Conservation (phyloP, 805 yeast species). For the Ogataea methylovora region DNA sequence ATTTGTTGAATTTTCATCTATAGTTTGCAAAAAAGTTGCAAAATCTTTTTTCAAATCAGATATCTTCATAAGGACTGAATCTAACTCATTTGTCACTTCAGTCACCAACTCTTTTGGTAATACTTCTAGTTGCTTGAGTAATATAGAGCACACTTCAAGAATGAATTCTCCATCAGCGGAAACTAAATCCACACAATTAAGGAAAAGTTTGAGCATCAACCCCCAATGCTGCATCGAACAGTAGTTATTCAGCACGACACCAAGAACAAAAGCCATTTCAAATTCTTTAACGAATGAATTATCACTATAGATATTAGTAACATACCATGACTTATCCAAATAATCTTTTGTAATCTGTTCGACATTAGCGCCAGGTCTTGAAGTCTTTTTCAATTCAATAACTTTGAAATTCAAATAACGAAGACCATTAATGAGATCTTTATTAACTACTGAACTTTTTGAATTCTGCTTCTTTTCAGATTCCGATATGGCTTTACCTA, state of each 20-base stretch:
- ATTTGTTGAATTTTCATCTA: conserved; percentile 6
- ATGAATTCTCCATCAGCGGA: conserved; percentile 20
- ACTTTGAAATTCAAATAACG: conserved; percentile 34
- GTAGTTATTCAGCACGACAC: conserved; percentile 51
- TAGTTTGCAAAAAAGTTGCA: conserved; percentile 6
- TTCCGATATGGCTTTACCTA: conserved; percentile 1
- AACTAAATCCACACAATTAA: conserved; percentile 24
- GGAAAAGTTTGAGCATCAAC: conserved; percentile 1
- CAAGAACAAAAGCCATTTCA: conserved; percentile 41
- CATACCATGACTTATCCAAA: conserved; percentile 56
- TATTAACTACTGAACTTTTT: conserved; percentile 20
- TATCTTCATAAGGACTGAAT: conserved; percentile 5
- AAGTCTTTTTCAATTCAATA: conserved; percentile 32
- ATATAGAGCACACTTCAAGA: too few relatives aligned
- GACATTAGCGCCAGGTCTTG: conserved; percentile 27
- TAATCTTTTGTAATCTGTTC: conserved; percentile 42
- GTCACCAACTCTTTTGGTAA: conserved; percentile 24
- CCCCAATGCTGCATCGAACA: conserved; percentile 61
- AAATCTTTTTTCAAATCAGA: conserved; percentile 5
- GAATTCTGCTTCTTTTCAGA: conserved; percentile 21
- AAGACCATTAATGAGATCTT: too few relatives aligned
- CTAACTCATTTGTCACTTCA: conserved; percentile 6
- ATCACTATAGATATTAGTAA: conserved; percentile 26
- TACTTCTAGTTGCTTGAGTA: too few relatives aligned
- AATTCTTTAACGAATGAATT: conserved; percentile 43